phyloP scores from a whole-genome alignment of 208 protist species.

The Sergeia podlipaevii region DNA sequence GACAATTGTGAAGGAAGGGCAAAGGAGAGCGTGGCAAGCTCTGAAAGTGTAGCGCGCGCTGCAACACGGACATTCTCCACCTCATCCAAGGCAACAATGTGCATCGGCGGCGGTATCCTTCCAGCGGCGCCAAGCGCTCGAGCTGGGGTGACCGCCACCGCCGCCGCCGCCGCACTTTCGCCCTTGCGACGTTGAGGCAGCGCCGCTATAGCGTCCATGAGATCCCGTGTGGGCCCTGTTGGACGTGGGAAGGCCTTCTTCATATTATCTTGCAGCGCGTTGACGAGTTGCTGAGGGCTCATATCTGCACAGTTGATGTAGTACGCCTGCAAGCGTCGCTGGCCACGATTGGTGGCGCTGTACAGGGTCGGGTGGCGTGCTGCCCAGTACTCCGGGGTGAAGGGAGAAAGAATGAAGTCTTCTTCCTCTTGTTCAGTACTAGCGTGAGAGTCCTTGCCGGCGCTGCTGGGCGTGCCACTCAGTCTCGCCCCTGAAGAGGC shows the following conservation, averaged over 20 bases:
- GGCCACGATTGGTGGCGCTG: not conserved
- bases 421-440: not conserved
- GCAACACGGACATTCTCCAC: conserved; percentile 63
- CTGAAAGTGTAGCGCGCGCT: conserved; percentile 29
- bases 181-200: conserved; percentile 15
- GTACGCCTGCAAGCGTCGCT: conserved; percentile 46
- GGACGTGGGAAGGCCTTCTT: conserved; percentile 22
- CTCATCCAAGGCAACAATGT: conserved; percentile 77
- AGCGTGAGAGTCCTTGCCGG: not conserved
- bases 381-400: conserved; percentile 6
- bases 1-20: conserved; percentile 39
- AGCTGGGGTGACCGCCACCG: not conserved
- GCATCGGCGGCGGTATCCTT: conserved; percentile 16
- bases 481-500: too few species aligned
- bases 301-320: conserved; percentile 85
- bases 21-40: conserved; percentile 44
- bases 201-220: conserved; percentile 22
- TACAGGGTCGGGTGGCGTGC: conserved; percentile 28
- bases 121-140: not conserved
- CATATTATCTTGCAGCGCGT: conserved; percentile 40
- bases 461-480: not conserved
- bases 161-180: not conserved
- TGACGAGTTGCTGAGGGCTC: conserved; percentile 31
- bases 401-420: not conserved
- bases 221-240: conserved; percentile 20